Base-by-base conservation (phyloP, 2,329 filamentous ascomycete species). In the Ophiocordyceps camponoti-rufipedis region DNA sequence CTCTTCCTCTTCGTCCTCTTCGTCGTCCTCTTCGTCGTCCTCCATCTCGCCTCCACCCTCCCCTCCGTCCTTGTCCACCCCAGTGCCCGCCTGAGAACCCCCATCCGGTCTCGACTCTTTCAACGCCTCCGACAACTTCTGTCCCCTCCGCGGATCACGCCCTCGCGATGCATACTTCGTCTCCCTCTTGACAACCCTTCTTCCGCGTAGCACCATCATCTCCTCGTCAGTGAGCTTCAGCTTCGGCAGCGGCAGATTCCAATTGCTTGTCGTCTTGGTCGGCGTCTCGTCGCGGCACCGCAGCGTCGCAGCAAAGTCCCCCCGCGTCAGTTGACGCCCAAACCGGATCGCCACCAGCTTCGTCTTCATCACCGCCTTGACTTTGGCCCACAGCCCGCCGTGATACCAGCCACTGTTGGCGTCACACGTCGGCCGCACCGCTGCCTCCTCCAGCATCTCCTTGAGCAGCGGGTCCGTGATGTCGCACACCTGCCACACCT, bases 401-500 rank as follows among this genome's bases (percentile, higher is more conserved):
- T 80, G 75, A 57, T 80, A 95, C 85, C 85, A 98, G 1, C 89
- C 89, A 53, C 85, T 84, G 41, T 70, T 70, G 6, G 67, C 60
- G 51, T 83, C 78, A 60, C 76, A 83, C 10, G 66, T 64, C 0
- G 65, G 56, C 5, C 78, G 71, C 19, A 82, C 62, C 5, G 76
- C 69, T 0, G 78, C 68, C 0, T 75, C 73, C 18, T 78, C 71
- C 38, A 94, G 69, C 3, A 95, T 65, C 11, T 68, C 61, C 1
- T 68, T 65, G 1, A 96, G 68, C 1, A 88, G 57, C 0, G 86
- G 84, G 54, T 96, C 89, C 0, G 77, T 82, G 46, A 96, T 81
- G 59, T 98, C 91, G 64, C 87, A 94, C 28, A 93, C 74, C 67
- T 96, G 91, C 82, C 87, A 98, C 44, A 91, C 80, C 55, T 91